Evolutionary conservation across 192 early-diverging fungal genomes (phyloP).

Genomic region (Coemansia sp.): DNA sequence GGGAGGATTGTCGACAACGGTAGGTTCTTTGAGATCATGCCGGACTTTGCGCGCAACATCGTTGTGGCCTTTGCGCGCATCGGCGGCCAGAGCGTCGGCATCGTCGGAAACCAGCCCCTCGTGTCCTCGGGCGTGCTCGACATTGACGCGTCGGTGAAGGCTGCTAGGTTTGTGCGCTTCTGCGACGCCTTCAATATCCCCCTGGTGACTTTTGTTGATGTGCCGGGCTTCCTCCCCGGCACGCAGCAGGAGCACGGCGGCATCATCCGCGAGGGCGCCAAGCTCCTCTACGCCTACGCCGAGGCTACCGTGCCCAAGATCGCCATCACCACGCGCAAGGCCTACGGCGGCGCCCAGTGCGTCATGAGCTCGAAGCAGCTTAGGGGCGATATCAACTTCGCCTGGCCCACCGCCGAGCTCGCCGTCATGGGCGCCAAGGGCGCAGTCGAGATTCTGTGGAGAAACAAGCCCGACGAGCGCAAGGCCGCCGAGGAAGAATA

Average conservation of each 20-base stretch:
- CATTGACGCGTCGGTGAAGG: constrained; percentile 94
- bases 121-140: constrained; percentile 95
- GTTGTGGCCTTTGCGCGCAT: constrained; percentile 87
- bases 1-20: constrained; percentile 78
- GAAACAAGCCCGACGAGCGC: constrained; percentile 56
- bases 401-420: constrained; percentile 97
- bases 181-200: constrained; percentile 97
- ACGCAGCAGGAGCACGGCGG: constrained; percentile 93
- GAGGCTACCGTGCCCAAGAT: constrained; percentile 98
- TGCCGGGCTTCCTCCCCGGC: constrained; percentile 95
- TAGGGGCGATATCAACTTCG: constrained; percentile 86
- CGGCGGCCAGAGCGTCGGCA: constrained; percentile 79
- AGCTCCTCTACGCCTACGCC: constrained; percentile 93
- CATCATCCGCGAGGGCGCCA: constrained; percentile 96
- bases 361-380: constrained; percentile 98
- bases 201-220: constrained; percentile 91
- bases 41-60: constrained; percentile 92
- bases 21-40: constrained; percentile 89
- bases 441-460: constrained; percentile 95
- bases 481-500: constrained; percentile 82
- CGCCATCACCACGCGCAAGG: constrained; percentile 92
- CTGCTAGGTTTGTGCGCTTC: constrained; percentile 94
- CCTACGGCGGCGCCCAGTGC: constrained; percentile 97
- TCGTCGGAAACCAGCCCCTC: constrained; percentile 95
- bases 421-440: constrained; percentile 99